Base-by-base conservation (phyloP, 805 yeast species). In the Monosporozyma solicola region DNA sequence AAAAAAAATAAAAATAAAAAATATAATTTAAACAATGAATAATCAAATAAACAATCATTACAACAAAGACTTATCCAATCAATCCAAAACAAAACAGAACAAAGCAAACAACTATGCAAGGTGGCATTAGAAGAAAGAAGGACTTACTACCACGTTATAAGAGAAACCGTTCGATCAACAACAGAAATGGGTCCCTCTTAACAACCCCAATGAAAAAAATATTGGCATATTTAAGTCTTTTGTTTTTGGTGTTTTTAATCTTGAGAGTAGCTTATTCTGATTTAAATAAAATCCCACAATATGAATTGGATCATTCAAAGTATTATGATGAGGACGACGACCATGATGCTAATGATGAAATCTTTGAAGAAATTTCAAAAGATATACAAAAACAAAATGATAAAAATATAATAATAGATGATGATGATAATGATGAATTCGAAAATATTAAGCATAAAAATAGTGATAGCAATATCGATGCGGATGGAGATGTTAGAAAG, bases 201-300 rank as follows among this genome's bases (percentile, higher is more conserved):
- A 75, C 81, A 1, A 76, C 81, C 3, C 78, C 79, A 27, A 73
- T 74, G 73, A 75, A 77, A 59, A 77, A 75, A 53, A 54, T 75
- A 25, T 13, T 75, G 0, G 68, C 67, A 0, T 78, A 78, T 57
- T 49, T 71, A 5, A 13, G 68, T 5, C 59, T 74, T 8, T 60
- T 77, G 47, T 33, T 59, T 16, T 33, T 66, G 3, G 55, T 76
- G 16, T 73, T 71, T 4, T 55, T 67, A 3, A 50, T 73, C 39
- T 61, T 75, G 25, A 53, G 56, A 27, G 11, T 55, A 15, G 61
- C 51, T 5, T 55, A 54, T 46, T 47, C 56, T 9, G 64, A 56
- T 47, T 9, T 55, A n/a, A 54, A 56, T 22, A 59, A 58, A 33
- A 69, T 61, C 13, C 57, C 57, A 1, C 54, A 55, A 20, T 59